Base-by-base conservation (phyloP, 2,329 filamentous ascomycete species). In the Talaromyces sp. region DNA sequence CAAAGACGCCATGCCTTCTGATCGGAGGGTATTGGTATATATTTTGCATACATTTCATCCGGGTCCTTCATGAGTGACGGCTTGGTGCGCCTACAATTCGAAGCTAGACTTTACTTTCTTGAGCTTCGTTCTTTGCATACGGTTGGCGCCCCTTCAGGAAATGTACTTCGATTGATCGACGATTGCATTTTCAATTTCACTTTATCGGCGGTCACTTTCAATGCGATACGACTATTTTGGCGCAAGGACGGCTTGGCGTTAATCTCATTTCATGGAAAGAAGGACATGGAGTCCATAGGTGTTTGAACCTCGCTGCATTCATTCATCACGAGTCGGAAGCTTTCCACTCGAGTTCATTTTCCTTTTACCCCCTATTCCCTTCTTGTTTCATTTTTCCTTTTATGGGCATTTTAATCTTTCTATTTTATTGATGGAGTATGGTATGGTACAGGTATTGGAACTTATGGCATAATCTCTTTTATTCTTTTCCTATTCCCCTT, bases 331-430 rank as follows among this genome's bases (percentile, higher is more conserved):
- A 27, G 27, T 45, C 22, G 56, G 22, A 59, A 15, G 22, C 25
- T 31, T 40, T 43, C 38, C 25, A 58, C 51, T 64, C 36, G 27
- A 59, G 4, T 43, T 56, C 56, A 31, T 17, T 58, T 43, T 38
- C 56, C 61, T 31, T 25, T 68, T 45, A 58, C 54, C 40, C 59
- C 10, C 17, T 64, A 63, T 64, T 64, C 31, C 8, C 15, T 64
- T 64, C n/a, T 38, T 64, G 58, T 65, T 59, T 68, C 58, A 68
- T 58, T 58, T 63, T 64, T 49, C 27, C 64, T 69, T 65, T 67
- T 58, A 63, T 47, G 34, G 61, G 63, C 54, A 59, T 68, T 68
- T 61, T 63, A 51, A 65, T 66, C 8, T 59, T 58, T 45, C 67
- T 67, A 6, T 65, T 67, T 68, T 68, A 53, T 63, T 59, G 64